Conservation (phyloP, 257 asterid species). For the Gentiana macrophylla region DNA sequence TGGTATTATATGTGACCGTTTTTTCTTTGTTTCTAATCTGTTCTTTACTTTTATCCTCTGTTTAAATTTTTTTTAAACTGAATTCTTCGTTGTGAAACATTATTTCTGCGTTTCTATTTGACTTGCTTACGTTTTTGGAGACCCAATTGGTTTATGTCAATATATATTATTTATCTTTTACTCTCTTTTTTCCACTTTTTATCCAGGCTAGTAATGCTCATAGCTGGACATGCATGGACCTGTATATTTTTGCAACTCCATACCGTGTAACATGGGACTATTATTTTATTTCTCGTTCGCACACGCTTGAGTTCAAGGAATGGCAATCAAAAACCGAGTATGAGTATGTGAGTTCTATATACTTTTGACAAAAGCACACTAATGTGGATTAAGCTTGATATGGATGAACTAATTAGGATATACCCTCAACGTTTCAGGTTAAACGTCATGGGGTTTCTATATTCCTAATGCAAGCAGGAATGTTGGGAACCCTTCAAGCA, state of each 20-base stretch:
- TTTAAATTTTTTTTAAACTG: too few species aligned
- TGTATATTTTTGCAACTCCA: constrained; percentile 80
- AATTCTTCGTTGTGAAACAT: too few species aligned
- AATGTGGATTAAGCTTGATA: background rate
- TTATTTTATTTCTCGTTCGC: constrained; percentile 62
- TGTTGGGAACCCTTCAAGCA: constrained; percentile 66
- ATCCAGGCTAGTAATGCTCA: constrained; percentile 61
- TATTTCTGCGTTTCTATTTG: too few species aligned
- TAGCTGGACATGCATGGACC: constrained; percentile 91
- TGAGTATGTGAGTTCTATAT: constrained; percentile 53
- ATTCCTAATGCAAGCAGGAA: constrained; percentile 83
- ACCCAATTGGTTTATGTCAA: too few species aligned
- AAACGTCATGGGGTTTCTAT: constrained; percentile 61
- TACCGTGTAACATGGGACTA: constrained; percentile 85
- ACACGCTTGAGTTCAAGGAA: constrained; percentile 60
- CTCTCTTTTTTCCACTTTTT: background rate
- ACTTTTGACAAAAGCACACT: background rate
- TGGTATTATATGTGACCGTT: too few species aligned
- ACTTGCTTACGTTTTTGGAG: too few species aligned
- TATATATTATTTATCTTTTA: background rate
- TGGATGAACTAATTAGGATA: constrained; percentile 3
- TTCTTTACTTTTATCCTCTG: too few species aligned
- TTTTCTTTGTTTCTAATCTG: too few species aligned
- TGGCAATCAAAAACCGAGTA: constrained; percentile 76
- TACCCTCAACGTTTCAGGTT: constrained; percentile 31